These are phyloP conservation scores for Scytalidium sp. DNA, from an alignment of 2,329 filamentous ascomycete genomes.

Conservation along the genomic window DNA sequence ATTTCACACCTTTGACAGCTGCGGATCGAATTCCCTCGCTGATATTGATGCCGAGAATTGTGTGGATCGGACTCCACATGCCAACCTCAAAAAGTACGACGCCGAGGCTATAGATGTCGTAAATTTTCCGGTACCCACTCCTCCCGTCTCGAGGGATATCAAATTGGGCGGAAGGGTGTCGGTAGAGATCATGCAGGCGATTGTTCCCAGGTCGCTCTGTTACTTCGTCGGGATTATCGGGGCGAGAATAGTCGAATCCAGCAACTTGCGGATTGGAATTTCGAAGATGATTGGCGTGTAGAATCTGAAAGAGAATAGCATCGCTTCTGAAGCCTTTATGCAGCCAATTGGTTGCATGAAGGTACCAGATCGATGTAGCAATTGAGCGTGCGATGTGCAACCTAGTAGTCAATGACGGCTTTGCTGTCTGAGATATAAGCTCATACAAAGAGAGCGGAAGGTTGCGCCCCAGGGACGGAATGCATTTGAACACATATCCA, in stretches of 20 bases:
- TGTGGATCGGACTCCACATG: too few species aligned
- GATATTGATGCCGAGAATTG: too few species aligned
- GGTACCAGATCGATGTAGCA: too few species aligned
- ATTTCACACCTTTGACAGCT: too few species aligned
- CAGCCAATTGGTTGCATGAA: slow-evolving; percentile 39
- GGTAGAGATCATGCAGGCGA: slow-evolving; percentile 32
- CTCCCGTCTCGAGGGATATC: slow-evolving; percentile 13
- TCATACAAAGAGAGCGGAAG: too few species aligned
- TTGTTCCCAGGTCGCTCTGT: slow-evolving; percentile 33
- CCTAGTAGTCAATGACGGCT: too few species aligned
- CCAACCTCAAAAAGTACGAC: slow-evolving; percentile 38
- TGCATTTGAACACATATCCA: too few species aligned
- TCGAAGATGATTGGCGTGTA: slow-evolving; percentile 16
- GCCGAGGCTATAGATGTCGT: slow-evolving; percentile 38
- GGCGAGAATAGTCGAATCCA: slow-evolving; percentile 40
- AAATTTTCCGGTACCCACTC: slow-evolving; percentile 31
- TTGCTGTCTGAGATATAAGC: too few species aligned
- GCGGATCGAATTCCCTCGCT: too few species aligned
- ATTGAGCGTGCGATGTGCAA: too few species aligned
- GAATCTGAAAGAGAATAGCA: slow-evolving; percentile 40
- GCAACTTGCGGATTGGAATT: slow-evolving; percentile 27
- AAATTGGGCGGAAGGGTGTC: slow-evolving; percentile 31
- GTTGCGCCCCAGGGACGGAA: too few species aligned
- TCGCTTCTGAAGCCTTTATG: slow-evolving; percentile 39
- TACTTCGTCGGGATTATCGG: slow-evolving; percentile 33